Evolutionary conservation across 192 early-diverging fungal species (phyloP).

Genomic region (Coemansia sp.): DNA sequence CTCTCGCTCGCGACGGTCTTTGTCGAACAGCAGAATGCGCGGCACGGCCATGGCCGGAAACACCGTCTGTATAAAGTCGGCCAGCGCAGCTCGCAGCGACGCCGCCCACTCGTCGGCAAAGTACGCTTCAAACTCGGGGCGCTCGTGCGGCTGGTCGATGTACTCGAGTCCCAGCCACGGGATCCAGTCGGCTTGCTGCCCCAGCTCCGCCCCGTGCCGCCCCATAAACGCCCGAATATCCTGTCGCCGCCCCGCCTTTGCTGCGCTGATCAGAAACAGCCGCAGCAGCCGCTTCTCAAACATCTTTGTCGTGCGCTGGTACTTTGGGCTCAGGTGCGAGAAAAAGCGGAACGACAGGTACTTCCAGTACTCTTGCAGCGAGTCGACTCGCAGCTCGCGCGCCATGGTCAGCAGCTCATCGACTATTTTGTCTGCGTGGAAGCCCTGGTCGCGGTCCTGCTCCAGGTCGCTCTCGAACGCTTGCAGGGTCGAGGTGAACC

Average conservation of each 20-base stretch:
- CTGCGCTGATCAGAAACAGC: conserved; percentile 45
- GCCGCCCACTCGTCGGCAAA: conserved; percentile 47
- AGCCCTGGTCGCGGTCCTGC: conserved; percentile 49
- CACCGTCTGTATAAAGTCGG: conserved; percentile 51
- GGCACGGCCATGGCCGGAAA: conserved; percentile 53
- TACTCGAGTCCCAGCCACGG: conserved; percentile 54
- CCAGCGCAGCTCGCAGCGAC: conserved; percentile 33
- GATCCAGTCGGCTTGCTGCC: conserved; percentile 54
- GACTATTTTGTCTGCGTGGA: conserved; percentile 33
- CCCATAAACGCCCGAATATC: conserved; percentile 38
- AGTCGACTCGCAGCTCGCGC: conserved; percentile 15
- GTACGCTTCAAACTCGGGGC: conserved; percentile 50
- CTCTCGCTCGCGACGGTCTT: conserved; percentile 37
- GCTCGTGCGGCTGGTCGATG: conserved; percentile 27
- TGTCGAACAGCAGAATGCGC: conserved; percentile 53
- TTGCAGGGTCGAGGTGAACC: conserved; percentile 39
- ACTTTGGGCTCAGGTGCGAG: conserved; percentile 54
- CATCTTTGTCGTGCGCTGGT: conserved; percentile 51
- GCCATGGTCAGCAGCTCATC: conserved; percentile 48
- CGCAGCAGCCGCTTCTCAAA: conserved; percentile 54
- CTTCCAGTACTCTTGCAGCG: conserved; percentile 45
- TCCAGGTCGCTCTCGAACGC: conserved; percentile 40
- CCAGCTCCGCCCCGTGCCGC: conserved; percentile 32
- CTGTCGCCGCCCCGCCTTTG: conserved; percentile 13
- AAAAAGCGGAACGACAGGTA: conserved; percentile 51